Base-by-base conservation (phyloP, 2,329 filamentous ascomycete genomes). In the Akanthomyces muscarius region DNA sequence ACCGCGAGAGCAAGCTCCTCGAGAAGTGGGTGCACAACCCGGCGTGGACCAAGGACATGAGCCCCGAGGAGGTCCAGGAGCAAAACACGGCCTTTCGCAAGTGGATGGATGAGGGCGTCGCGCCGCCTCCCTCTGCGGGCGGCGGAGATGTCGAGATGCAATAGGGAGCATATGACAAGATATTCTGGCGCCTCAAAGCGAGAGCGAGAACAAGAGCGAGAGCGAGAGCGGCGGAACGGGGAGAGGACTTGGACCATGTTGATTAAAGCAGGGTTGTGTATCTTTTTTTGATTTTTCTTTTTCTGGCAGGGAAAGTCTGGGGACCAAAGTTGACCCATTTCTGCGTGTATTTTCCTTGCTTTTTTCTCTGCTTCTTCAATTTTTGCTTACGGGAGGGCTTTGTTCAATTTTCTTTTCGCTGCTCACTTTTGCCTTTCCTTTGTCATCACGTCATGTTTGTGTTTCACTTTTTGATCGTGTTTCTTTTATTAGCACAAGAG, bases 11-110 rank as follows among this genome's bases (percentile, higher is more conserved):
- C 68, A 90, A 86, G 73, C 78, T 93, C 71, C 83, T 85, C 66
- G 89, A 95, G 82, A 95, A 94, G 81, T 81, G 92, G 74, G 86
- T 96, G 66, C 89, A 89, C 77, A 90, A 93, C 81, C 88, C 89
- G 64, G 84, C 90, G 66, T 94, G 92, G 76, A 81, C 96, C 74
- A 86, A 91, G 75, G 90, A 91, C 61, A 80, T 91, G 76, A 89
- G 89, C 73, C 89, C 91, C 76, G 90, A 90, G 67, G 85, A 89
- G 69, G 87, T 89, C n/a, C 81, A 89, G 71, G 85, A 89, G 74
- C 86, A 86, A 67, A 93, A 93, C 77, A 85, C 87, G 70, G 83
- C 84, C 63, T 86, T 82, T 69, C 76, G 79, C 67, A 79, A 76
- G 64, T 86, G 83, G 81, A 75, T 80, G 68, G 78, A 80, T 51